Evolutionary conservation across 257 asterid species (phyloP), one percentile per base, ranked within the genome.

Genomic region (Mentha longifolia): DNA sequence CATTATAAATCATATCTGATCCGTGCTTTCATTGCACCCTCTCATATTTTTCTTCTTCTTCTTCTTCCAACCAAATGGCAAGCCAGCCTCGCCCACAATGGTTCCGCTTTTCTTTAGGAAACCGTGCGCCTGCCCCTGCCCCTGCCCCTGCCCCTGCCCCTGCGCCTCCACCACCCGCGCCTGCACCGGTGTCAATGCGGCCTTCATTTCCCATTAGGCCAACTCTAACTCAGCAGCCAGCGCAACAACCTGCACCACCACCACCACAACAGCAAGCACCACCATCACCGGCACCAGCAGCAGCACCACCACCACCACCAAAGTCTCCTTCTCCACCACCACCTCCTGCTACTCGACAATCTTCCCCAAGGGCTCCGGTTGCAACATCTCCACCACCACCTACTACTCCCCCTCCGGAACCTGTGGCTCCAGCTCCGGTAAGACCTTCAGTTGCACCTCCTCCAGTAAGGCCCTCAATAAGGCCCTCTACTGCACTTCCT

Each of bases 21-120:
- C 43, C 19, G 2, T 28, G 15, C 7, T 56, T 74, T 58, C 42
- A 60, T 37, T 33, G 9, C 41, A 60, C 35, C 35, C 42, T 55
- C 41, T 63, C 64, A 14, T 11, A 8, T 1, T 54, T 12, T 9
- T 7, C 13, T 28, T 25, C 16, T 56, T 39, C 25, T 22, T 22
- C 25, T 22, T 22, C 25, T 22, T 22, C 3, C 45, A 3, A 14
- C 52, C 20, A 50, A 31, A 79, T 79, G 84, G 58, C 80, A 35
- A 71, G 47, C 76, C 84, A 71, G 65, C 74, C 81, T 28, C 87
- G 85, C 39, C 85, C 84, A 19, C 62, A 82, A 33, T 84, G 86
- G 85, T 81, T 81, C 14, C 85, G 86, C 1, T 72, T 84, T 25
- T 62, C 83, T 43, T 50, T 74, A 1, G 62, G 63, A 13, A 43